A percentile compares a stretch with the other conserved stretches of the same genome.
phyloP scores from a whole-genome alignment of 139 green algal species.

The Coccomyxa sp. region DNA sequence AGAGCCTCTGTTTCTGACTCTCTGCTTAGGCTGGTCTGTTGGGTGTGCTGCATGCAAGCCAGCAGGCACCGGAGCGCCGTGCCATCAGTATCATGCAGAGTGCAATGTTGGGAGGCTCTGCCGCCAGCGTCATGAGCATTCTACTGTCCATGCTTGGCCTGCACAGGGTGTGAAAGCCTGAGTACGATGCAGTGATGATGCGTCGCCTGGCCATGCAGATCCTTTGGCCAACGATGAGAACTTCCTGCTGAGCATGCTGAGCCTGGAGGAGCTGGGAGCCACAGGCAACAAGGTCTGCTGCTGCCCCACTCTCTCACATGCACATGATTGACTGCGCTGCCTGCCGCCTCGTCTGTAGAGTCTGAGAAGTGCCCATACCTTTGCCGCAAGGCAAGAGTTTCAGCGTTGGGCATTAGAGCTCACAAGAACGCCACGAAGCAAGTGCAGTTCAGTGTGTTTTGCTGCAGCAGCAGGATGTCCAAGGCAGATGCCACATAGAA shows the following conservation, averaged over 20 bases:
- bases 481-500: background rate
- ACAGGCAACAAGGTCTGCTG: constrained; percentile 15
- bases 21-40: background rate
- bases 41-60: background rate
- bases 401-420: no score
- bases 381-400: no score
- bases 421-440: background rate
- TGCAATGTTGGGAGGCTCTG: background rate
- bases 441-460: background rate
- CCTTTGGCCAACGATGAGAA: constrained; percentile 26
- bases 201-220: constrained; percentile 7
- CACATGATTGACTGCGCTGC: background rate
- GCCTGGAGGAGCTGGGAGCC: constrained; percentile 29
- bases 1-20: background rate
- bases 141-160: no score
- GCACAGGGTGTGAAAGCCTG: no score
- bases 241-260: constrained; percentile 23
- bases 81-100: background rate
- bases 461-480: background rate
- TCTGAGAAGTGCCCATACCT: background rate
- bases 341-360: no score
- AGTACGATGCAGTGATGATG: no score
- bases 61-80: background rate
- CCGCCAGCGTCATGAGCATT: background rate
- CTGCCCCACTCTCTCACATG: background rate